A percentile compares a stretch with the other conserved stretches of the same genome.
These are phyloP conservation scores for Mucuna pruriens DNA, from an alignment of 306 rosid genomes.

Conservation along the genomic window DNA sequence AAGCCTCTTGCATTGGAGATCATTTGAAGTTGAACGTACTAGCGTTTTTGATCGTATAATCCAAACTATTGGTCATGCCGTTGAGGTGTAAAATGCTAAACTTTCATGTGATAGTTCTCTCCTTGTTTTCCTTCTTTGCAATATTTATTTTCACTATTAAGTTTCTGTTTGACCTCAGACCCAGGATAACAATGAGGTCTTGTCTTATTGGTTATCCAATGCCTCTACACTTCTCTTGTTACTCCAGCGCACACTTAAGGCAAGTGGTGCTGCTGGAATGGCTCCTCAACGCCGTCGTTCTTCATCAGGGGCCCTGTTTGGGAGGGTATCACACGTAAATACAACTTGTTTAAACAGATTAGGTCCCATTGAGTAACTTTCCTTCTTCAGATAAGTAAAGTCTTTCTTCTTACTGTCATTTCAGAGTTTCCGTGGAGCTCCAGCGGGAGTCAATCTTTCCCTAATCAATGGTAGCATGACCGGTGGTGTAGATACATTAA, in stretches of 20 bases:
- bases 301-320: slow-evolving; percentile 59
- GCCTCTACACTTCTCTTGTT: slow-evolving; percentile 64
- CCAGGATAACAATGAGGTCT: slow-evolving; percentile 59
- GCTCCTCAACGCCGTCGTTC: slow-evolving; percentile 73
- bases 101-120: slow-evolving; percentile 23
- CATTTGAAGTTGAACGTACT: slow-evolving; percentile 71
- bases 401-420: slow-evolving; percentile 12
- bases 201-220: slow-evolving; percentile 70
- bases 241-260: slow-evolving; percentile 69
- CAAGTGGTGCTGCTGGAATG: slow-evolving; percentile 76
- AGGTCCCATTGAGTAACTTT: background rate
- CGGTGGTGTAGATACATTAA: slow-evolving; percentile 72
- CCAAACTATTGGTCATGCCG: slow-evolving; percentile 61
- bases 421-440: slow-evolving; percentile 70
- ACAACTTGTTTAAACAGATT: slow-evolving; percentile 32
- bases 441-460: slow-evolving; percentile 57
- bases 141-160: slow-evolving; percentile 33
- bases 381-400: slow-evolving; percentile 31
- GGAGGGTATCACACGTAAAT: slow-evolving; percentile 68
- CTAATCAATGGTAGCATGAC: slow-evolving; percentile 51
- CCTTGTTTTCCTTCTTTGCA: slow-evolving; percentile 21
- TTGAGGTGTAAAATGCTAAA: slow-evolving; percentile 56
- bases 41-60: slow-evolving; percentile 65
- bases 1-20: slow-evolving; percentile 73
- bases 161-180: slow-evolving; percentile 48